Evolutionary conservation across 169 alveolate genomes (phyloP).

Genomic region (Plasmodium knowlesi): DNA sequence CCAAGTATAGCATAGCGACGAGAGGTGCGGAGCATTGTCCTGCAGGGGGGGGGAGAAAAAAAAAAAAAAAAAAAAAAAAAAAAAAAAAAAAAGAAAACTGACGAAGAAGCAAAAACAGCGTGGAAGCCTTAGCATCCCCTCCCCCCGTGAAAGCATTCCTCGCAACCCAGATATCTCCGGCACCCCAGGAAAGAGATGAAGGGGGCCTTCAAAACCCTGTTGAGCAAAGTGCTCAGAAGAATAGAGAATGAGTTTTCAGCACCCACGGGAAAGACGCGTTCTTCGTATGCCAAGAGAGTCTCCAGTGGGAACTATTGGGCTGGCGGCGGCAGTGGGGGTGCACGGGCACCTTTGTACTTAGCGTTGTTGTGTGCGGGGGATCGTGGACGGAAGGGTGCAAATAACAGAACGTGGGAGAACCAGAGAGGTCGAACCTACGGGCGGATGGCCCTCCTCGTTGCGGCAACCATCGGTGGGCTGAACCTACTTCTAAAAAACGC

Average conservation of each 20-base stretch:
- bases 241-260: constrained; percentile 18
- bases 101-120: not conserved
- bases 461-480: constrained; percentile 4
- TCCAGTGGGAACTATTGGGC: not conserved
- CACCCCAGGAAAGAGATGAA: constrained; percentile 9
- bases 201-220: constrained; percentile 1
- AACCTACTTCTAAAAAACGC: constrained; percentile 6
- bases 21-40: not conserved
- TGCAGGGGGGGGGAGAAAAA: not conserved
- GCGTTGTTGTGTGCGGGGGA: not conserved
- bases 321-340: not conserved
- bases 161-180: not conserved
- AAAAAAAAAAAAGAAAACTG: not conserved
- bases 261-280: not conserved
- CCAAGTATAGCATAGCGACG: not conserved
- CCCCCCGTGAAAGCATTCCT: not conserved
- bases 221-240: constrained; percentile 6
- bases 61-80: not conserved
- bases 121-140: not conserved
- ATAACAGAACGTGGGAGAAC: not conserved
- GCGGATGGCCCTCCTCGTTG: not conserved
- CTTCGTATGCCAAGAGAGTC: not conserved
- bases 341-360: not conserved
- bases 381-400: not conserved
- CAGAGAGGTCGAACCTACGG: not conserved